Evolutionary conservation across 225 moss, liverwort and hornwort species (phyloP).

Genomic region (Rhytidiadelphus loreus): DNA sequence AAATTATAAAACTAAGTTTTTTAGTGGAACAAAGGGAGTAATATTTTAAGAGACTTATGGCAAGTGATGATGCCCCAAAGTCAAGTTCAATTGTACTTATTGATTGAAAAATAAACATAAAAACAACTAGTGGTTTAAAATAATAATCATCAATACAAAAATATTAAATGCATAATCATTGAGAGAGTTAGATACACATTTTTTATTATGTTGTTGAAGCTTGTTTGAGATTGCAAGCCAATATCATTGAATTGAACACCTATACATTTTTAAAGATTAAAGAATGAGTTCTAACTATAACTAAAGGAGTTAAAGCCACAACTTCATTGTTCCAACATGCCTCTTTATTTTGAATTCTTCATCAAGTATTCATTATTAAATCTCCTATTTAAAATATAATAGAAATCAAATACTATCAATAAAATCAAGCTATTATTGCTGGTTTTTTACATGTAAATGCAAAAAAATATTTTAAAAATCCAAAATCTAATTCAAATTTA

Average conservation of each 20-base stretch:
- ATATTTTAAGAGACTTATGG: background rate
- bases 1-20: too few species aligned
- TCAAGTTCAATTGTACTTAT: background rate
- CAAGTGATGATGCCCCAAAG: background rate
- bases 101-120: background rate
- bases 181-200: background rate
- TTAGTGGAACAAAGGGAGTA: too few species aligned
- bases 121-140: background rate
- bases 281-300: background rate
- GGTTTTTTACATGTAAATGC: rapidly evolving
- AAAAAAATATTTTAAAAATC: background rate
- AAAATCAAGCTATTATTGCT: background rate
- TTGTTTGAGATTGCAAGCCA: background rate
- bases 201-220: background rate
- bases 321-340: background rate
- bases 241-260: too few species aligned
- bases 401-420: background rate
- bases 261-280: background rate
- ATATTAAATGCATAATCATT: background rate
- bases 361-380: too few species aligned
- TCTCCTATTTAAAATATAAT: background rate
- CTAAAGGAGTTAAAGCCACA: background rate
- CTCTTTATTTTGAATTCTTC: background rate
- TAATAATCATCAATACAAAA: background rate
- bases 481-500: background rate